A percentile compares a stretch with the other conserved stretches of the same genome.
These are phyloP conservation scores for Penicillium atrosanguineum DNA, from an alignment of 495 filamentous ascomycete species.

Conservation along the genomic window DNA sequence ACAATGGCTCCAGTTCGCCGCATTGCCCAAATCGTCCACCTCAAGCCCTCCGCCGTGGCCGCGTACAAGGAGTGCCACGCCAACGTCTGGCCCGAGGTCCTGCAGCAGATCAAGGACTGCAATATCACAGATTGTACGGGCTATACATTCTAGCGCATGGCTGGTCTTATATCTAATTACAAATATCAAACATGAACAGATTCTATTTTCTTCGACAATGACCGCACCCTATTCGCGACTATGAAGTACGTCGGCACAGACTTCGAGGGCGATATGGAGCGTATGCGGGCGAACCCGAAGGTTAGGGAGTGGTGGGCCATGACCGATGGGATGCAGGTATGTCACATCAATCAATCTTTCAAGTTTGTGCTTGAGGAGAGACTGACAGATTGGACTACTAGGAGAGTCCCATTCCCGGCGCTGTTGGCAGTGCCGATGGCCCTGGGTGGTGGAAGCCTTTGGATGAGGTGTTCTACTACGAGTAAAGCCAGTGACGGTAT, in stretches of 20 bases:
- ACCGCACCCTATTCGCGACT: constrained; percentile 62
- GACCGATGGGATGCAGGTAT: constrained; percentile 69
- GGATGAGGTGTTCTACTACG: constrained; percentile 68
- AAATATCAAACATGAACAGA: constrained; percentile 29
- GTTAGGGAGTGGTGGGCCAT: constrained; percentile 77
- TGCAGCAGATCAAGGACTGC: constrained; percentile 68
- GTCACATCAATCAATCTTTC: constrained; percentile 7
- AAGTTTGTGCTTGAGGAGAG: neutral
- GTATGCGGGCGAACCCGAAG: constrained; percentile 65
- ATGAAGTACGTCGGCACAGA: constrained; percentile 74
- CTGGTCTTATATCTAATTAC: no score
- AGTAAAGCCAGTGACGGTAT: constrained; percentile 25
- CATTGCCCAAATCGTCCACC: constrained; percentile 66
- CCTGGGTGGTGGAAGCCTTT: constrained; percentile 70
- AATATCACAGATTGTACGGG: constrained; percentile 67
- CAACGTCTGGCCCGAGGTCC: constrained; percentile 70
- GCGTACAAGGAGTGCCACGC: constrained; percentile 72
- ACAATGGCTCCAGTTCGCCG: constrained; percentile 42
- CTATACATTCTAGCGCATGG: neutral
- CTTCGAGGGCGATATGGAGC: constrained; percentile 68
- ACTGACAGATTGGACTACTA: neutral
- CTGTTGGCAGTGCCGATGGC: constrained; percentile 59
- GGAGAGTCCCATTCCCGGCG: constrained; percentile 59
- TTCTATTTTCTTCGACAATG: constrained; percentile 68
- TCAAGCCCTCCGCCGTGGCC: constrained; percentile 60